These are phyloP conservation scores for Porcisia hertigi DNA, from an alignment of 208 protist species.

Conservation along the genomic window DNA sequence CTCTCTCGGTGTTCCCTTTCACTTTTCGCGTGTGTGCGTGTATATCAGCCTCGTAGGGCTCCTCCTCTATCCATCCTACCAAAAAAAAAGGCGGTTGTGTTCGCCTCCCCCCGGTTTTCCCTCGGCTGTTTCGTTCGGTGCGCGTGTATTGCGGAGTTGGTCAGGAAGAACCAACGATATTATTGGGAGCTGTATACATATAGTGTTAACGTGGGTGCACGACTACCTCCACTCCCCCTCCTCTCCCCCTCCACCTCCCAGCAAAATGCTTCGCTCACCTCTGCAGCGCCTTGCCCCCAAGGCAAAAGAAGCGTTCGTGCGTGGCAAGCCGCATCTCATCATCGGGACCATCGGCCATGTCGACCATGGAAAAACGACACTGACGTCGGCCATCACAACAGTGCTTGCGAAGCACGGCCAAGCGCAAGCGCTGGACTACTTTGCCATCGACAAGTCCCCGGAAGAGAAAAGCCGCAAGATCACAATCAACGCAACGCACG, in stretches of 20 bases:
- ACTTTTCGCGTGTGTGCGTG: neutral
- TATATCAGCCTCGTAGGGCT: neutral
- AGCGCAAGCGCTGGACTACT: conserved; percentile 92
- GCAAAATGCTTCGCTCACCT: conserved; percentile 36
- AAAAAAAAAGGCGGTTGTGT: neutral
- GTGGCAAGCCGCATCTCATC: conserved; percentile 97
- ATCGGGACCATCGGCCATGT: conserved; percentile 99
- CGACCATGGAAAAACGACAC: conserved; percentile 99
- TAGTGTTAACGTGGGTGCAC: neutral
- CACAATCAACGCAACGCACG: conserved; percentile 98
- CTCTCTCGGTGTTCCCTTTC: neutral
- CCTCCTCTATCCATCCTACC: neutral
- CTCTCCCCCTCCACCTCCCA: neutral
- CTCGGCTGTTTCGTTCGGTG: neutral
- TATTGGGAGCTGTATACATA: too few species aligned
- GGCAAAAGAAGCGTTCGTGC: conserved; percentile 90
- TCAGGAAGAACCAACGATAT: too few species aligned
- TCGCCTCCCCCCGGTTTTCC: neutral
- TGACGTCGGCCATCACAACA: conserved; percentile 98
- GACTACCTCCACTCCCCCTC: neutral
- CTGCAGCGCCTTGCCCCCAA: conserved; percentile 26
- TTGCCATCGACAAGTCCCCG: conserved; percentile 99
- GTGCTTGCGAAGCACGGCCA: conserved; percentile 88
- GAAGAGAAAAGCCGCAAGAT: conserved; percentile 99
- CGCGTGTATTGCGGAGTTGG: neutral